Evolutionary conservation across 768 basidiomycete species (phyloP), one percentile per base, ranked within the genome.

Genomic region (Candolleomyces efflorescens): DNA sequence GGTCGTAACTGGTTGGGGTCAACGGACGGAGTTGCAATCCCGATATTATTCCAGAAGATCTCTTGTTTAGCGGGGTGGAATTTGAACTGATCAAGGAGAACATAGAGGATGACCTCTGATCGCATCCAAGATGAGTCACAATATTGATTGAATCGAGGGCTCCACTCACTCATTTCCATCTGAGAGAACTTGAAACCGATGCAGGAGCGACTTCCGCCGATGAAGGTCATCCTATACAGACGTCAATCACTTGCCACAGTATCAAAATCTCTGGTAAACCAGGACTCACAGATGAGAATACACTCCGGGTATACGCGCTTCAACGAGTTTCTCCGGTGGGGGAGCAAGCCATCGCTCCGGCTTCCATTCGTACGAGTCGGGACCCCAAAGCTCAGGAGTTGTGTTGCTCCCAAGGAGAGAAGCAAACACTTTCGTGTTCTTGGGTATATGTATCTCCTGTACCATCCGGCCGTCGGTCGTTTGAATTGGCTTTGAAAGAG

Each of bases 311-410:
- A 60, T 22, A 12, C 60, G 53, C 1, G 60, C 60, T 3, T 32
- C 36, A 20, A 53, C 11, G 13, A 75, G 61, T 18, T 55, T 55
- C 7, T 67, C 60, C 1, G 74, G 76, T 18, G 74, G 65, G 0
- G 69, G 66, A 5, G 64, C 64, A 1, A 76, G 63, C 74, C 74
- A 79, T 46, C 78, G 68, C 53, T 77, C 76, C 11, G 76, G 76
- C 56, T 67, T 73, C 72, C 74, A 79, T 53, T 73, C 72, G 7
- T 66, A 41, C 7, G 73, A 70, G 60, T 79, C 77, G 18, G 63
- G 62, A 3, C 76, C 78, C 77, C 77, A 78, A 4, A 73, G 56
- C 9, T 60, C 67, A 12, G 67, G 65, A 60, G 68, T 64, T 22
- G 36, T 37, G 22, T 57, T 57, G 26, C 71, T 64, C 24, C 64